Evolutionary conservation across 1,139 yeast genomes (phyloP), one percentile per base, ranked within the genome.

Genomic region (Saccharomyces hybrid): DNA sequence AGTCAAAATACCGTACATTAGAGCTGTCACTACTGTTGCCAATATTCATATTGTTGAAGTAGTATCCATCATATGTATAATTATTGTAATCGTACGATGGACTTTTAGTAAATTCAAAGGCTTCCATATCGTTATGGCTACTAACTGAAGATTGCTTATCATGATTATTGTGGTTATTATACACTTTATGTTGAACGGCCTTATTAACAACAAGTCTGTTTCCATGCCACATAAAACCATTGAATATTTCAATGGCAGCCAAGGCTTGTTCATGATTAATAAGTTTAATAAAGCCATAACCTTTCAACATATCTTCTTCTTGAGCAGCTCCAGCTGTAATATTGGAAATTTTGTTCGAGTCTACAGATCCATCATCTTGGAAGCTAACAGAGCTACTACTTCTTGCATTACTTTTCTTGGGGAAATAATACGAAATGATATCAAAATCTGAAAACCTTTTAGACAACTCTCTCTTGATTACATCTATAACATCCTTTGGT

Each of bases 251-350:
- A 44, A 78, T 76, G 2, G 79, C 78, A n/a, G 59, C 61, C 51
- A 73, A 65, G 4, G 82, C 81, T 56, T 74, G 67, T 3, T 57
- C 61, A 49, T 75, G 77, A 47, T 66, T 66, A 1, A 64, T 54
- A 56, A 70, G 76, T 57, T 77, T 77, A 47, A 79, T 71, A 63
- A 79, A 79, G 0, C 82, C 82, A 57, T 74, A 78, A 1, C 79
- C 77, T 57, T 72, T 76, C 47, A 65, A 56, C 28, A 60, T 60
- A 16, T 55, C 61, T 48, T 57, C 64, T 31, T 57, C 50, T 32
- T 59, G 57, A 4, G 55, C 48, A 41, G 57, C 5, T n/a, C 41
- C 26, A 9, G 29, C 20, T 38, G 42, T 16, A 38, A 8, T 38
- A 7, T 14, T 14, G 42, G 42, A 38, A 2, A 38, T 6, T 16